Percentiles rank a stretch among this genome's conserved stretches.
Evolutionary conservation across 768 basidiomycete species (phyloP).

Genomic region (Sarcodon aspratus): DNA sequence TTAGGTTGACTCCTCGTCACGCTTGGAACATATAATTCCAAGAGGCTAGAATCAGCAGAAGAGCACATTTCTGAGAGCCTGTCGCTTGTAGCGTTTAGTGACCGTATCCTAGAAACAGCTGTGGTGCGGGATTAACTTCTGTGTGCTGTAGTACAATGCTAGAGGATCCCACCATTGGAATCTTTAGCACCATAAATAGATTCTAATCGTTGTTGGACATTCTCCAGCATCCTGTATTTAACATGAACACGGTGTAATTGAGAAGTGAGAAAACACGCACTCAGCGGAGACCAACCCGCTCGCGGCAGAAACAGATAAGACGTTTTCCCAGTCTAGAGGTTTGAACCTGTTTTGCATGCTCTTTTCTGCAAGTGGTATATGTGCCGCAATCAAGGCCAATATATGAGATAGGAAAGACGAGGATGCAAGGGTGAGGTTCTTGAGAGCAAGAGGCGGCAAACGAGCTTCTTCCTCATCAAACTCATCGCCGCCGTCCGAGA

Average conservation of each 20-base stretch:
- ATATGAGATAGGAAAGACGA: slow-evolving; percentile 37
- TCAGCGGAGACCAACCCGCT: slow-evolving; percentile 20
- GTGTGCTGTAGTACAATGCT: not conserved
- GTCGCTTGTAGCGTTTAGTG: not conserved
- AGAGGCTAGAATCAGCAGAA: not conserved
- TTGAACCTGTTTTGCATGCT: slow-evolving; percentile 56
- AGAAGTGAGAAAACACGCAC: slow-evolving; percentile 8
- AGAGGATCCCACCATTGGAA: not conserved
- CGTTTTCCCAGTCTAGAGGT: slow-evolving; percentile 51
- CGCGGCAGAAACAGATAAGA: slow-evolving; percentile 41
- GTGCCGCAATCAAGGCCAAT: slow-evolving; percentile 41
- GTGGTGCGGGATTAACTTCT: not conserved
- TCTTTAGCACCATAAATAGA: not conserved
- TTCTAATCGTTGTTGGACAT: not conserved
- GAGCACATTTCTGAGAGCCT: not conserved
- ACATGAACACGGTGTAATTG: not conserved
- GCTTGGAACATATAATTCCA: not conserved
- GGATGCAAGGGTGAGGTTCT: slow-evolving; percentile 29
- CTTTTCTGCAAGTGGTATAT: slow-evolving; percentile 41
- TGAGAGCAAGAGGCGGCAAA: slow-evolving; percentile 19
- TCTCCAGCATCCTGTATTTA: not conserved
- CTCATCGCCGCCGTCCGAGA: slow-evolving; percentile 3
- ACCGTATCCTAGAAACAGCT: not conserved
- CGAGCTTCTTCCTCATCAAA: slow-evolving; percentile 18
- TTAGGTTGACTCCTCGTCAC: not conserved